A percentile compares a stretch with the other conserved stretches of the same genome.
These are phyloP conservation scores for Neurospora hispaniola DNA, from an alignment of 495 filamentous ascomycete genomes.

Conservation along the genomic window DNA sequence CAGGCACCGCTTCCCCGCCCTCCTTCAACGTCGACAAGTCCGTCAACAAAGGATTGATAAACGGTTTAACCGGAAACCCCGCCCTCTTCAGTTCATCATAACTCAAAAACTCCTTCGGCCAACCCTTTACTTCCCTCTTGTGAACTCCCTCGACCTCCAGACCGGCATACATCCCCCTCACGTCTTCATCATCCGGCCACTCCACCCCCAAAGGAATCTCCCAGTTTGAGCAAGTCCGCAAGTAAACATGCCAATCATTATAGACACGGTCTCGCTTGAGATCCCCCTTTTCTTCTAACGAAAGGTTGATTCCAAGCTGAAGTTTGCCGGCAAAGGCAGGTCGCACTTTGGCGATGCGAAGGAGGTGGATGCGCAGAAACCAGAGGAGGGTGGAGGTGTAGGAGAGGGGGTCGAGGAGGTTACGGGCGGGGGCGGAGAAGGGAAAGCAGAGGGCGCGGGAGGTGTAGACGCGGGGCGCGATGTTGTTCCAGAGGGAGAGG, in stretches of 20 bases:
- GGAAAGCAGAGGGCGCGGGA: conserved; percentile 27
- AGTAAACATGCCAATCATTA: conserved; percentile 9
- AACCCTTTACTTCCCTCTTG: background rate
- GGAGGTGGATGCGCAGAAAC: conserved; percentile 17
- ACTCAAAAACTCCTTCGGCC: background rate
- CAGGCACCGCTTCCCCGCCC: conserved; percentile 15
- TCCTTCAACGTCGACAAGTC: conserved; percentile 2
- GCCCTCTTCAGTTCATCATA: conserved; percentile 16
- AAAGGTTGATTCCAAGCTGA: conserved; percentile 5
- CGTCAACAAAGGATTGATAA: conserved; percentile 14
- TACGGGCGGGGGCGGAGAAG: conserved; percentile 11
- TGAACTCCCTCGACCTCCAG: background rate
- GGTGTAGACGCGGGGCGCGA: conserved; percentile 23
- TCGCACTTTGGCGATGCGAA: conserved; percentile 14
- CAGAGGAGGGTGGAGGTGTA: conserved; percentile 8
- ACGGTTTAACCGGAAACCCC: conserved; percentile 21
- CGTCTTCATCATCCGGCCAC: background rate
- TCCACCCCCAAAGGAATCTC: background rate
- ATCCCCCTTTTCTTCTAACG: background rate
- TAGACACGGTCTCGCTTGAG: background rate
- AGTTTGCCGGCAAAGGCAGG: conserved; percentile 25
- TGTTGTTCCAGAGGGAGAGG: conserved; percentile 18
- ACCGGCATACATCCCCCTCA: background rate
- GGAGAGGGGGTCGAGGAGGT: background rate
- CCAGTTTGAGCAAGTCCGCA: background rate